Evolutionary conservation across 2,329 filamentous ascomycete species (phyloP).

Genomic region (Septoria linicola): DNA sequence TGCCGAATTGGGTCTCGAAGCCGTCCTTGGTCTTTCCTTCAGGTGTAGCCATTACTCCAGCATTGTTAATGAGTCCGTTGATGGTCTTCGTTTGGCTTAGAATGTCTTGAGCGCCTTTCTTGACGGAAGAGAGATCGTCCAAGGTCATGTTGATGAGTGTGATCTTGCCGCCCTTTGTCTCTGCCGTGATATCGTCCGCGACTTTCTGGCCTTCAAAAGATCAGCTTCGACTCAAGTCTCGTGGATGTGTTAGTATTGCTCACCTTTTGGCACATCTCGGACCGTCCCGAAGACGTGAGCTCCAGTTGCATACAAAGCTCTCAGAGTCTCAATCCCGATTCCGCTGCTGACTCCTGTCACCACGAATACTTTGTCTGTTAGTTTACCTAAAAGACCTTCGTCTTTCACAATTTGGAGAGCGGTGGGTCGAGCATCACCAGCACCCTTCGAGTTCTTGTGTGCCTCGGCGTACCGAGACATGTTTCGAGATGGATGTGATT

Average conservation of each 20-base stretch:
- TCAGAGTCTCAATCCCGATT: conserved; percentile 45
- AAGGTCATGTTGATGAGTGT: conserved; percentile 38
- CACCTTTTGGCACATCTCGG: conserved; percentile 38
- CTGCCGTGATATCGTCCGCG: conserved; percentile 34
- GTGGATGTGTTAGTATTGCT: not conserved
- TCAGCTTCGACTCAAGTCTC: not conserved
- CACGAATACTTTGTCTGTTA: conserved; percentile 41
- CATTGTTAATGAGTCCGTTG: conserved; percentile 28
- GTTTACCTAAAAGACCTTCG: conserved; percentile 24
- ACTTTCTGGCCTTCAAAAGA: conserved; percentile 32
- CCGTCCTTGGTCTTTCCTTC: conserved; percentile 24
- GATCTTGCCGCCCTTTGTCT: conserved; percentile 37
- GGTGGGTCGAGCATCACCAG: conserved; percentile 24
- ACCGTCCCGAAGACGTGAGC: conserved; percentile 46
- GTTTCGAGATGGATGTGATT: not conserved
- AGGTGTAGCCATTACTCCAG: conserved; percentile 43
- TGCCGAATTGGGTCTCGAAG: conserved; percentile 52
- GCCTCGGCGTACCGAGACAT: conserved; percentile 17
- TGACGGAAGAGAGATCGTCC: conserved; percentile 35
- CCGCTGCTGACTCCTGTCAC: conserved; percentile 46
- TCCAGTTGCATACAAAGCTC: conserved; percentile 46
- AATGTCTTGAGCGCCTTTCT: conserved; percentile 32
- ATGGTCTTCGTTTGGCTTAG: conserved; percentile 18
- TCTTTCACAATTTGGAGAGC: conserved; percentile 28
- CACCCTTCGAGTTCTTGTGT: conserved; percentile 15